phyloP scores from a whole-genome alignment of 768 basidiomycete species.

The Leccinellum luteum region DNA sequence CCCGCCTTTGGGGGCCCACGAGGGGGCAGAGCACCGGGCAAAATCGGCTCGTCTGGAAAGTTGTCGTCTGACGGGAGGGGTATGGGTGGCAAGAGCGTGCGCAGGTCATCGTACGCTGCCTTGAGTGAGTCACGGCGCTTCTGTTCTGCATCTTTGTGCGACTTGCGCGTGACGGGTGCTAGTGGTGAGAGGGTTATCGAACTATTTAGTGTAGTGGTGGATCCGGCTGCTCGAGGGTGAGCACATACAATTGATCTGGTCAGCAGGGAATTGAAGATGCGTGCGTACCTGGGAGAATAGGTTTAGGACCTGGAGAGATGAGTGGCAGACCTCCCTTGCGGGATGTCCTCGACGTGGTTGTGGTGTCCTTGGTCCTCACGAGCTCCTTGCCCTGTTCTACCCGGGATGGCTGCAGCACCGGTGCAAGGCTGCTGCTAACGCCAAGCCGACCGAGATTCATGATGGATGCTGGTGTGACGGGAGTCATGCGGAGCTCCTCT shows the following conservation, averaged over 20 bases:
- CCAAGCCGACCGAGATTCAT: constrained; percentile 81
- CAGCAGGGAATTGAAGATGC: not conserved
- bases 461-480: constrained; percentile 89
- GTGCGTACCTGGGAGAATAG: constrained; percentile 65
- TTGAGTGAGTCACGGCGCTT: constrained; percentile 96
- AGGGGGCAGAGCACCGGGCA: constrained; percentile 88
- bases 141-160: constrained; percentile 96
- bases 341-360: constrained; percentile 17
- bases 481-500: constrained; percentile 45
- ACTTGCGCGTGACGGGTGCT: constrained; percentile 62
- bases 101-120: constrained; percentile 85
- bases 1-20: constrained; percentile 84
- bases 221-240: constrained; percentile 32
- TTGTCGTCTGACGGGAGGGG: constrained; percentile 76
- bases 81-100: constrained; percentile 82
- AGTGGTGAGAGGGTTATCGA: constrained; percentile 32
- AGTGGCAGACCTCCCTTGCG: constrained; percentile 31
- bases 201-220: constrained; percentile 26
- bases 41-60: constrained; percentile 65
- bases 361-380: constrained; percentile 27
- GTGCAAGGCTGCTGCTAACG: constrained; percentile 44
- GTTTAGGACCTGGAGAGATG: constrained; percentile 61
- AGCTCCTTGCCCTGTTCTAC: constrained; percentile 30
- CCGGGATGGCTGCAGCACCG: constrained; percentile 19
- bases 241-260: not conserved